Evolutionary conservation across 2,329 filamentous ascomycete genomes (phyloP).

Genomic region (Aspergillus jensenii): DNA sequence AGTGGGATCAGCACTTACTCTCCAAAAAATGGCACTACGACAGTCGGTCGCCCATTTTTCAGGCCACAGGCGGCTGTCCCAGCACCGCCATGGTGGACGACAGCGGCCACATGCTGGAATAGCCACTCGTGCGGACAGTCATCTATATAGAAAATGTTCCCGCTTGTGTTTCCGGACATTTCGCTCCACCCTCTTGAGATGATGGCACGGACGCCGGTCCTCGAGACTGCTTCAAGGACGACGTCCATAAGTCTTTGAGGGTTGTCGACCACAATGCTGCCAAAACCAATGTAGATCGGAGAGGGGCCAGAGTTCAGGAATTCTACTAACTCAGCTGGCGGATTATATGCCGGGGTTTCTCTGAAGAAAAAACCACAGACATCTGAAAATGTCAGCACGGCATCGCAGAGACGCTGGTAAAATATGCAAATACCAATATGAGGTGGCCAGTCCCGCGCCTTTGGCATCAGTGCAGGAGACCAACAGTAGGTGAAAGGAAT

Average conservation of each 20-base stretch:
- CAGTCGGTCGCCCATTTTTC: slow-evolving; percentile 51
- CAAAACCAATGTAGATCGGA: slow-evolving; percentile 59
- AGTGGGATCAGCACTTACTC: slow-evolving; percentile 33
- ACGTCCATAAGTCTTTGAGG: slow-evolving; percentile 45
- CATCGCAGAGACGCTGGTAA: too few species aligned
- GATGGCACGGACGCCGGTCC: slow-evolving; percentile 52
- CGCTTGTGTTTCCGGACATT: slow-evolving; percentile 37
- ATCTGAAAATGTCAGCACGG: slow-evolving; percentile 17
- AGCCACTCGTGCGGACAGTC: slow-evolving; percentile 61
- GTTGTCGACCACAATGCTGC: slow-evolving; percentile 56
- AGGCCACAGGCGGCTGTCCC: slow-evolving; percentile 60
- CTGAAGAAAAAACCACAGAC: slow-evolving; percentile 51
- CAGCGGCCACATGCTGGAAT: slow-evolving; percentile 55
- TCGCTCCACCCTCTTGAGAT: slow-evolving; percentile 58
- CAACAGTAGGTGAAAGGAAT: slow-evolving; percentile 49
- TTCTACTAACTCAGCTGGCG: slow-evolving; percentile 37
- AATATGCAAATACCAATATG: slow-evolving; percentile 32
- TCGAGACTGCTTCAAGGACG: slow-evolving; percentile 50
- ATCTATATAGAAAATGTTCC: slow-evolving; percentile 51
- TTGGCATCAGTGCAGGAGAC: slow-evolving; percentile 44
- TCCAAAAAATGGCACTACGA: slow-evolving; percentile 59
- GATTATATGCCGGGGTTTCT: slow-evolving; percentile 37
- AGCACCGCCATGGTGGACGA: slow-evolving; percentile 61
- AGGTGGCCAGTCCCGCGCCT: slow-evolving; percentile 41
- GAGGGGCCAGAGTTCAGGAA: slow-evolving; percentile 51